Base-by-base conservation (phyloP, 1,284 basidiomycete genomes). In the Ustilago shanxiensis region DNA sequence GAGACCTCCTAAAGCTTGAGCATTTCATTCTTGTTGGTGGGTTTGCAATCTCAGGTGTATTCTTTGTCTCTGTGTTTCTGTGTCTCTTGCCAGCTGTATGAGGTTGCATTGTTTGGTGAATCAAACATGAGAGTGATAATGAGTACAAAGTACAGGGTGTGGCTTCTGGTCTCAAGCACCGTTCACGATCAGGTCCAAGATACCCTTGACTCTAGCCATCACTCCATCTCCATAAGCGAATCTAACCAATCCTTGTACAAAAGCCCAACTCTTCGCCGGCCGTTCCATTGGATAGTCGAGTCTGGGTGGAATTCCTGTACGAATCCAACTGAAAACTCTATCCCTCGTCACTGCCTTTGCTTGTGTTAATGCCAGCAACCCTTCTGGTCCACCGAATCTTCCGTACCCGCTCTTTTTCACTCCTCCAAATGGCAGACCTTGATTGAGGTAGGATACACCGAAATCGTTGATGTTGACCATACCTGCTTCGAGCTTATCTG, bases 401-500 rank as follows among this genome's bases (percentile, higher is more conserved):
- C 64, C 74, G 57, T 80, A 82, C 1, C 81, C 83, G 9, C 72
- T 77, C 54, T 79, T 69, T 87, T 98, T 98, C 56, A 90, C 90
- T 35, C 95, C 95, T 35, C 95, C 95, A 71, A 98, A 98, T 4
- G 95, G 95, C 79, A 97, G 89, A 82, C 94, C 93, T 89, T 98
- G 95, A 86, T 94, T 96, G 77, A 86, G 72, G 86, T 98, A 98
- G 88, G 93, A 95, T 3, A 95, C 93, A 24, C 91, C 95, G 86
- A 93, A 97, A 72, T 82, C 82, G 82, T 98, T 98, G 81, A 98
- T 89, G 39, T 95, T 92, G 10, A 98, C 95, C 96, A 99, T 98
- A 44, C 96, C 96, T 77, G 94, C 95, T 66, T 95, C 90, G 53
- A 98, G 87, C 56, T 88, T 87, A 64, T 91, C 90, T 18, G 95